A percentile compares a stretch with the other conserved stretches of the same genome.
Conservation (phyloP, 768 basidiomycete genomes). For the Leucocoprinus birnbaumii region DNA sequence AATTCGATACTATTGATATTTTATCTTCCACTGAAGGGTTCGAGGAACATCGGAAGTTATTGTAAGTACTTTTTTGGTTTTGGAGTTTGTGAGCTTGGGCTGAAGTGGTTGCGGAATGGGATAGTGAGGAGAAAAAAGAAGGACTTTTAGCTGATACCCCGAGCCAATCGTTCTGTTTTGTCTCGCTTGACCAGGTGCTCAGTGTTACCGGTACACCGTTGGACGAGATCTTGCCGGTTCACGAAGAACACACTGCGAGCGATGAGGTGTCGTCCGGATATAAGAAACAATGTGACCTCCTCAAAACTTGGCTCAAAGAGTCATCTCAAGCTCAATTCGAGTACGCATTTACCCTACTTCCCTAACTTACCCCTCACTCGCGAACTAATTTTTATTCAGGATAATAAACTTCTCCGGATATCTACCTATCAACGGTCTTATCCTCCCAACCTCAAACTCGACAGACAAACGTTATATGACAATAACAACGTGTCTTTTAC, state of each 20-base stretch:
- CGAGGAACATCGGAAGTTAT: slow-evolving; percentile 6
- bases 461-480: slow-evolving; percentile 7
- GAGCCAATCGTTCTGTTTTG: neutral
- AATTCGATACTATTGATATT: neutral
- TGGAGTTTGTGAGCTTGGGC: neutral
- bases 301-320: slow-evolving; percentile 1
- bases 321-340: slow-evolving; percentile 10
- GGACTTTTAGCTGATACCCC: slow-evolving; percentile 3
- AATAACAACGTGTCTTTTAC: slow-evolving; percentile 21
- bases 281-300: slow-evolving; percentile 1
- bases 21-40: slow-evolving; percentile 1
- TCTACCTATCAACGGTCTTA: neutral
- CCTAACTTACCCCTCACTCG: neutral
- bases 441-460: neutral
- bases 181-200: neutral
- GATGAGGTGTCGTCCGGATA: neutral
- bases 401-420: neutral
- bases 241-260: neutral
- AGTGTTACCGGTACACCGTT: neutral
- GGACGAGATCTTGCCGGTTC: neutral
- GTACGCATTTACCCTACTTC: neutral
- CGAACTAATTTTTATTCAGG: neutral
- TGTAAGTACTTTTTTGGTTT: too few relatives aligned
- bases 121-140: neutral
- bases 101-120: neutral